These are phyloP conservation scores for Coemansia sp. DNA, from an alignment of 192 early-diverging fungal genomes.

Conservation along the genomic window DNA sequence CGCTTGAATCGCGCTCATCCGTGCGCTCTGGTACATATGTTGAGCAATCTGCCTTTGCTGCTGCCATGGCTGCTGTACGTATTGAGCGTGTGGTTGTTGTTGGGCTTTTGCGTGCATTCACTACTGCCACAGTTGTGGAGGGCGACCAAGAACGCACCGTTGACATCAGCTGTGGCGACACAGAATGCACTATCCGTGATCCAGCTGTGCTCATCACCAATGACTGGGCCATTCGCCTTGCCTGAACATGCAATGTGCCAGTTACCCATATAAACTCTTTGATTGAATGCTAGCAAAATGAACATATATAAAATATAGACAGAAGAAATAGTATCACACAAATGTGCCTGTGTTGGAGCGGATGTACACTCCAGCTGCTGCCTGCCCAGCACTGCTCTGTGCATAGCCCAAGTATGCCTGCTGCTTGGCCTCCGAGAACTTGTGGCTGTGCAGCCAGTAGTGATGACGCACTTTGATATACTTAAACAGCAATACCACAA, in stretches of 20 bases:
- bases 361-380: conserved; percentile 39
- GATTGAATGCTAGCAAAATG: background rate
- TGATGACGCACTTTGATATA: conserved; percentile 63
- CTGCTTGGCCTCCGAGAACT: conserved; percentile 69
- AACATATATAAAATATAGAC: background rate
- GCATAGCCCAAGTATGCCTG: conserved; percentile 61
- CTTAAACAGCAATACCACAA: conserved; percentile 60
- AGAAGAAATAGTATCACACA: conserved; percentile 18
- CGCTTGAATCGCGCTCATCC: conserved; percentile 47
- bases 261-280: background rate
- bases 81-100: conserved; percentile 51
- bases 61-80: conserved; percentile 33
- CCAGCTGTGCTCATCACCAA: conserved; percentile 46
- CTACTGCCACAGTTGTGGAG: conserved; percentile 41
- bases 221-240: conserved; percentile 50
- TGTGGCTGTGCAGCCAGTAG: conserved; percentile 68
- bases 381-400: conserved; percentile 54
- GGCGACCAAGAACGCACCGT: conserved; percentile 26
- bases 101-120: conserved; percentile 31
- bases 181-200: conserved; percentile 42
- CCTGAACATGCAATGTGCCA: conserved; percentile 1
- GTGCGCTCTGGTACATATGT: conserved; percentile 12
- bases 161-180: conserved; percentile 31
- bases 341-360: conserved; percentile 46
- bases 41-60: conserved; percentile 19